A percentile compares a stretch with the other conserved stretches of the same genome.
Conservation (phyloP, 1,284 basidiomycete species). For the Gomphus sp. region DNA sequence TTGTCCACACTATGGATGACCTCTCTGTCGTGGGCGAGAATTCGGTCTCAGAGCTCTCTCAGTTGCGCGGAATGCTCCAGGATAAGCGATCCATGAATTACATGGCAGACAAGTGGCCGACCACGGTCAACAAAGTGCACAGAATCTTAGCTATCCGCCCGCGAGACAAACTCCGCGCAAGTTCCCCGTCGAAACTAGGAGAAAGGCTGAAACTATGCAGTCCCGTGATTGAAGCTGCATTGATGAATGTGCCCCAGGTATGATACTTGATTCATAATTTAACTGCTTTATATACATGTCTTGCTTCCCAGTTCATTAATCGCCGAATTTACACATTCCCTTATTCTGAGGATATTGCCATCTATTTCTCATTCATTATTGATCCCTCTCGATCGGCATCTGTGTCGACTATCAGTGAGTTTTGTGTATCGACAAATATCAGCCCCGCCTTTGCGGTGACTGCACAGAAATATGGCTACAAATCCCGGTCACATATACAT, state of each 20-base stretch:
- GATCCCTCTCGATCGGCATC: slow-evolving; percentile 23
- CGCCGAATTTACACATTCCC: slow-evolving; percentile 35
- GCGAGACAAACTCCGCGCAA: slow-evolving; percentile 8
- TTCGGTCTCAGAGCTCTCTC: slow-evolving; percentile 30
- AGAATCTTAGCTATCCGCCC: slow-evolving; percentile 33
- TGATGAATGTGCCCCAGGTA: slow-evolving; percentile 23
- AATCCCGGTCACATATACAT: slow-evolving; percentile 14
- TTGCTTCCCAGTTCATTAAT: slow-evolving; percentile 25
- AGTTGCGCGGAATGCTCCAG: slow-evolving; percentile 27
- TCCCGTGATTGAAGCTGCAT: slow-evolving; percentile 31
- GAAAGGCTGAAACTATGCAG: slow-evolving; percentile 16
- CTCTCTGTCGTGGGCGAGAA: background rate
- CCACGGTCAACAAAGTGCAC: slow-evolving; percentile 32
- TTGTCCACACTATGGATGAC: slow-evolving; percentile 9
- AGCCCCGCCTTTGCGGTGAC: slow-evolving; percentile 28
- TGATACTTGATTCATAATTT: background rate
- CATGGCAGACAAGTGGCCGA: slow-evolving; percentile 31
- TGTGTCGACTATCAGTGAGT: background rate
- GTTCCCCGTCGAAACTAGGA: background rate
- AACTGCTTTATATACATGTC: background rate
- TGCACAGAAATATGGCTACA: slow-evolving; percentile 17
- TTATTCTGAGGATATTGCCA: slow-evolving; percentile 31
- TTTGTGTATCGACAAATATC: slow-evolving; percentile 17
- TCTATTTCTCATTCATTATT: slow-evolving; percentile 31
- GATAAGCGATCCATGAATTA: slow-evolving; percentile 26